Evolutionary conservation across 805 yeast genomes (phyloP), one percentile per base, ranked within the genome.

Genomic region (Ogataea ramenticola): DNA sequence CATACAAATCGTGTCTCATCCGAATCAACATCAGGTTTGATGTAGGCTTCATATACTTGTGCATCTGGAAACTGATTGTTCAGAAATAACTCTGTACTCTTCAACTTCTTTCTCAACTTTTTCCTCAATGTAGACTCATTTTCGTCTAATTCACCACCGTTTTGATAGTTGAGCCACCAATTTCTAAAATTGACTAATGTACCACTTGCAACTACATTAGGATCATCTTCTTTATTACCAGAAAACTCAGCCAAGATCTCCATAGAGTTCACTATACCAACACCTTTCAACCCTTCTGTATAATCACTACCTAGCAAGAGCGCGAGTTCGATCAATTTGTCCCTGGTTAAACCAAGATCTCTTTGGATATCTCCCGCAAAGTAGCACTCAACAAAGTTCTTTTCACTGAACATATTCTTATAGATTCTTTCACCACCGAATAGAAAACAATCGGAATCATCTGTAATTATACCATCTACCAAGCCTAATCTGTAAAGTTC

Each of bases 391-490:
- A 91, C 98, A 60, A 80, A 90, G 51, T 86, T 83, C 54, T 88
- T 86, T 61, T 91, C 96, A 57, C 84, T 89, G 66, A 93, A 93
- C 91, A 93, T 82, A 62, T 93, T 91, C 52, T 89, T 84, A 63
- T 91, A 93, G 3, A 93, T 77, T 36, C 67, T 71, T 43, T 78
- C 77, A 1, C 96, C 96, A 0, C 98, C 98, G 68, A 93, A 93
- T 32, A 93, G 62, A 53, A 93, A 93, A 41, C 95, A 89, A 73
- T 93, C 99, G 51, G 96, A 87, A 68, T 93, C 99, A 64, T 93
- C 99, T 0, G 99, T 93, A 21, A 93, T 82, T 6, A 93, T 83
- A 0, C 99, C 99, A 62, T 93, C 98, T 4, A 91, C 96, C 17
- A 93, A 67, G 0, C 75, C 77, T 20, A 89, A 61, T n/a, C 62